phyloP scores from a whole-genome alignment of 2,329 filamentous ascomycete species.

The Beauveria pseudobassiana region DNA sequence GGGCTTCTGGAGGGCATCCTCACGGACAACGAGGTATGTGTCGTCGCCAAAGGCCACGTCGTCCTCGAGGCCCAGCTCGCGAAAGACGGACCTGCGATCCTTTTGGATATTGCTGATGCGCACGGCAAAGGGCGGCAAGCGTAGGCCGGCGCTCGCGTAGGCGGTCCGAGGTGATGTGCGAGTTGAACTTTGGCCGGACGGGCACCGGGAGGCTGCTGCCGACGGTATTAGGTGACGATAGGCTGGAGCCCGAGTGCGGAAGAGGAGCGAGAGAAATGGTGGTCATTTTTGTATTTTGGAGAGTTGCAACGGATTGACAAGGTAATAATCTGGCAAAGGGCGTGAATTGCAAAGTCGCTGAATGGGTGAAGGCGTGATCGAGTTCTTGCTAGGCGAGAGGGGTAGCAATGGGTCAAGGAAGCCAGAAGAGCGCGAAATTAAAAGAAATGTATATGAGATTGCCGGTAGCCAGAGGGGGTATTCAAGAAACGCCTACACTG shows the following conservation, averaged over 20 bases:
- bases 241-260: constrained; percentile 7
- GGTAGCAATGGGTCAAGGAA: too few species aligned
- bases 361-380: too few species aligned
- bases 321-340: neutral
- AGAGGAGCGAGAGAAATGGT: neutral
- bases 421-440: too few species aligned
- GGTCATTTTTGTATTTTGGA: neutral
- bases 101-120: constrained; percentile 37
- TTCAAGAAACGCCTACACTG: neutral
- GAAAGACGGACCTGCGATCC: constrained; percentile 45
- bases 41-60: constrained; percentile 18
- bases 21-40: constrained; percentile 6
- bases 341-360: neutral
- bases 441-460: neutral
- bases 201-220: constrained; percentile 14
- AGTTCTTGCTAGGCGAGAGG: too few species aligned
- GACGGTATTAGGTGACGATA: neutral
- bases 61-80: constrained; percentile 39
- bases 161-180: constrained; percentile 42
- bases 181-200: constrained; percentile 42
- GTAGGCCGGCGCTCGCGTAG: constrained; percentile 39
- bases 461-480: neutral
- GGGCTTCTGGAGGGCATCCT: neutral
- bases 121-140: constrained; percentile 33
- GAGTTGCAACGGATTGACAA: too few species aligned